Base-by-base conservation (phyloP, 345 rosid genomes). In the Brassica juncea region DNA sequence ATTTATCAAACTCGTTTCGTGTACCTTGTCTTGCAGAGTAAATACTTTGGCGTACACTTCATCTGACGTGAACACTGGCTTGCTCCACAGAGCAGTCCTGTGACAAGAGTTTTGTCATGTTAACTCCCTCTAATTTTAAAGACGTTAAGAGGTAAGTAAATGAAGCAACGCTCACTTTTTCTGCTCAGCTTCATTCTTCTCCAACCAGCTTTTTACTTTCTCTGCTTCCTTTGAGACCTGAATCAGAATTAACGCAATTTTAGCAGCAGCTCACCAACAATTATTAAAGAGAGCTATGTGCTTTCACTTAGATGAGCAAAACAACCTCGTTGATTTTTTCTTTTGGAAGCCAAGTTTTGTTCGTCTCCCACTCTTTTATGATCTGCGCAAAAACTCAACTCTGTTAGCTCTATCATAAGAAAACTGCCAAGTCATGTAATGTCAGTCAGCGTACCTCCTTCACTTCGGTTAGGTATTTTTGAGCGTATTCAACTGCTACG, bases 121-220 rank as follows among this genome's bases (percentile, higher is more conserved):
- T 64, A 61, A 73, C 63, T 60, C 39, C 6, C 4, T 67, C 15
- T 49, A 9, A 66, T 35, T 16, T n/a, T 1, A n/a, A 58, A 57
- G 69, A 54, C 23, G 0, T 8, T 44, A 0, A n/a, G 2, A 37
- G 39, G 9, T 11, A 23, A 32, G 42, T 66, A 21, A 15, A 37
- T 55, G 15, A 68, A 23, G 34, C 65, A 55, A 58, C 73, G 81
- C 94, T 89, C 81, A 92, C 98, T 88, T 86, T 54, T 81, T 83
- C 83, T 93, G 99, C 82, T 89, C 95, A 49, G 88, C 83, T 80
- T 86, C 97, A 86, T 84, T 92, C 88, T 89, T 90, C 59, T 87
- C 91, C 83, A 96, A 80, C 99, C 99, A 96, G 83, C 83, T 83
- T 82, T 86, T 88, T 70, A 90, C 80, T 82, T 87, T 88, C 42